phyloP scores from a whole-genome alignment of 352 stramenopile species.

The Peronosclerospora sorghi region DNA sequence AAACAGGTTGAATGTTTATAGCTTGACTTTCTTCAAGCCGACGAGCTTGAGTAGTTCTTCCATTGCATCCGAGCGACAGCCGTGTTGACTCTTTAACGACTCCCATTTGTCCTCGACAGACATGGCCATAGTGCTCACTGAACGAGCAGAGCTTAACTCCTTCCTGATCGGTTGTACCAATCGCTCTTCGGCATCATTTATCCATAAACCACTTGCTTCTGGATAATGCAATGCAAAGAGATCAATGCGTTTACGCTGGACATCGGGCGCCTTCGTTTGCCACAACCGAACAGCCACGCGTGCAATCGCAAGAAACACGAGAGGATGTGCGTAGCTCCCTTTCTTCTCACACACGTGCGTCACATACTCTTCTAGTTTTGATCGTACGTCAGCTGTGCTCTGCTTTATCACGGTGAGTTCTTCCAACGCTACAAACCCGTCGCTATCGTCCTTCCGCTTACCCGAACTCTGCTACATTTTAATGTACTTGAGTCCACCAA shows the following conservation, averaged over 20 bases:
- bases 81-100: conserved; percentile 36
- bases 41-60: conserved; percentile 75
- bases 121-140: neutral
- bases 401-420: conserved; percentile 36
- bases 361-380: conserved; percentile 34
- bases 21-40: conserved; percentile 76
- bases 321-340: conserved; percentile 25
- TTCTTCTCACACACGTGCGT: conserved; percentile 2
- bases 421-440: conserved; percentile 50
- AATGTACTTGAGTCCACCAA: conserved; percentile 48
- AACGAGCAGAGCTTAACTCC: neutral
- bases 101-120: conserved; percentile 47
- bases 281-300: conserved; percentile 21
- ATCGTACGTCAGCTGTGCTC: conserved; percentile 13
- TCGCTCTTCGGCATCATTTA: conserved; percentile 22
- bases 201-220: conserved; percentile 31
- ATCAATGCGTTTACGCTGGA: conserved; percentile 27
- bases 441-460: conserved; percentile 24
- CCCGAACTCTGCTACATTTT: conserved; percentile 16
- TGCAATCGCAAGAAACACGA: conserved; percentile 44
- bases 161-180: neutral
- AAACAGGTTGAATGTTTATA: conserved; percentile 58
- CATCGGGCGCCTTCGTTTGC: conserved; percentile 3
- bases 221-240: conserved; percentile 47
- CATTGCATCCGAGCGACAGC: conserved; percentile 55